Base-by-base conservation (phyloP, 2,329 filamentous ascomycete species). In the Colletotrichum orchidophilum region DNA sequence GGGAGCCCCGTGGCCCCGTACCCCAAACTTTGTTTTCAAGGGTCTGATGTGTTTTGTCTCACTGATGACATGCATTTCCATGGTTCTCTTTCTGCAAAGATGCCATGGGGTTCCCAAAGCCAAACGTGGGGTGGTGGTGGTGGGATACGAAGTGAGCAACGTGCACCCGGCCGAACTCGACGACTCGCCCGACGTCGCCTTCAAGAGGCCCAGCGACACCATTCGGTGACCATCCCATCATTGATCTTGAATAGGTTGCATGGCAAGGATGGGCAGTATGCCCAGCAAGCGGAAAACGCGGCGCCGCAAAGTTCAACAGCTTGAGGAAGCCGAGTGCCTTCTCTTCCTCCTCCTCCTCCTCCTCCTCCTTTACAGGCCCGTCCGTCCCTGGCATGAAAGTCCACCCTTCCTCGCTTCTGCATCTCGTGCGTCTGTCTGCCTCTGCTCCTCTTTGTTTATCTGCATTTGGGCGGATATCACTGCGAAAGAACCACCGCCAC, bases 341-440 rank as follows among this genome's bases (percentile, higher is more conserved):
- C n/a, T n/a, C n/a, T n/a, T n/a, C n/a, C n/a, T n/a, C n/a, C n/a
- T n/a, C n/a, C n/a, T n/a, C n/a, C n/a, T n/a, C n/a, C n/a, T n/a
- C n/a, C n/a, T n/a, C n/a, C n/a, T n/a, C n/a, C n/a, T n/a, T n/a
- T 46, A 18, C 39, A 46, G 39, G 39, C 8, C 6, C 24, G 31
- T n/a, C 24, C n/a, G 59, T 62, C 27, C 59, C 27, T 50, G 59
- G 59, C 27, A 52, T 62, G 9, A 26, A 61, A 5, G n/a, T n/a
- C n/a, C n/a, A n/a, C n/a, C n/a, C n/a, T n/a, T 12, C n/a, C 42
- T 62, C 46, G 59, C 59, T 52, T 62, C 46, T 52, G 42, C 46
- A 35, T 7, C 26, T 49, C 58, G 24, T 31, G 24, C 39, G n/a
- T 29, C 35, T 35, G 26, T 42, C 39, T 49, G 21, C 18, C 27